These are phyloP conservation scores for Geotrichum phurueaensis DNA, from an alignment of 1,139 yeast genomes.

Conservation along the genomic window DNA sequence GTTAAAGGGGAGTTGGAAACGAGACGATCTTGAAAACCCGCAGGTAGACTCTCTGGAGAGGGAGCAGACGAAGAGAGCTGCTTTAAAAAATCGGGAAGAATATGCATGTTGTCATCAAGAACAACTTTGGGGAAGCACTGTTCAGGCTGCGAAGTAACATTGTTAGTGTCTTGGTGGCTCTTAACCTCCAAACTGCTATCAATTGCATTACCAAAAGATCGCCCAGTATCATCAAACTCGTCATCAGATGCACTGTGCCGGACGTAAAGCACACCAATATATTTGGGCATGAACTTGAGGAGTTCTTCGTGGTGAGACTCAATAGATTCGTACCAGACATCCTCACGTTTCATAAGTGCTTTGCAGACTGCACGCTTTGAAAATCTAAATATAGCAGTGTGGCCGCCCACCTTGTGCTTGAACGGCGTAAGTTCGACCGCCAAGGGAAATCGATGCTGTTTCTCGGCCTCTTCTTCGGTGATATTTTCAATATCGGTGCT, in stretches of 20 bases:
- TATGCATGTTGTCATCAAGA: conserved; percentile 81
- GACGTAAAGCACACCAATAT: conserved; percentile 89
- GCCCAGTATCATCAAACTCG: not conserved
- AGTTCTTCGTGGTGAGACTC: conserved; percentile 73
- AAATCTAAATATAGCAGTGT: conserved; percentile 90
- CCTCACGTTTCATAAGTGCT: conserved; percentile 83
- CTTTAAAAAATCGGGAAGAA: conserved; percentile 75
- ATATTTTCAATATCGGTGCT: conserved; percentile 1
- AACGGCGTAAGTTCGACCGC: conserved; percentile 83
- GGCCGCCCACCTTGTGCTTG: conserved; percentile 94
- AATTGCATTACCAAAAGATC: not conserved
- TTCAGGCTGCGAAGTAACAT: conserved; percentile 2
- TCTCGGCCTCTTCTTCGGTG: conserved; percentile 8
- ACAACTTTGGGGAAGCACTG: conserved; percentile 69
- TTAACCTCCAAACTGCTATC: not conserved
- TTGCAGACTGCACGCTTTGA: conserved; percentile 94
- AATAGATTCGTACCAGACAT: conserved; percentile 83
- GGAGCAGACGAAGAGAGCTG: conserved; percentile 55
- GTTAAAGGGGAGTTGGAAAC: conserved; percentile 11
- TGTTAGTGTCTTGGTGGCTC: not conserved
- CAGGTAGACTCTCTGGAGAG: conserved; percentile 14
- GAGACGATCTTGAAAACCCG: not conserved
- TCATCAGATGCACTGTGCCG: conserved; percentile 51
- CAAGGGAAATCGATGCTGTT: conserved; percentile 26
- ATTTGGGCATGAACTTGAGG: conserved; percentile 80